These are phyloP conservation scores for Populus hybrid DNA, from an alignment of 441 rosid species.

Conservation along the genomic window DNA sequence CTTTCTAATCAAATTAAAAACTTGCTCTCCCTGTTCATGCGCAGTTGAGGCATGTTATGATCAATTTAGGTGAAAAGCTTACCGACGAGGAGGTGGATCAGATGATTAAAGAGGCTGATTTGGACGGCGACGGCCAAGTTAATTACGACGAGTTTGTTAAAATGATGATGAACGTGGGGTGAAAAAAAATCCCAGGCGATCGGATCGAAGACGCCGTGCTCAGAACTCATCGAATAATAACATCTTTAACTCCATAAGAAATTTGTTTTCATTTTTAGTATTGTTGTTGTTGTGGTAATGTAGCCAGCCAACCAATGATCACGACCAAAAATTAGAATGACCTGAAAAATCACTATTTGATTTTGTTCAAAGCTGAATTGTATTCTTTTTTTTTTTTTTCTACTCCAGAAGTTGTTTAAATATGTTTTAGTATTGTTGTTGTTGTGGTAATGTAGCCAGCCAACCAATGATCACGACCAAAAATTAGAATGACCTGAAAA, in stretches of 20 bases:
- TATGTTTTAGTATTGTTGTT: too few relatives aligned
- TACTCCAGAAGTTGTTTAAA: too few relatives aligned
- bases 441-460: too few relatives aligned
- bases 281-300: background rate
- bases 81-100: slow-evolving; percentile 80
- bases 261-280: background rate
- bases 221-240: background rate
- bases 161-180: slow-evolving; percentile 60
- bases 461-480: too few relatives aligned
- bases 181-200: background rate
- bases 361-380: too few relatives aligned
- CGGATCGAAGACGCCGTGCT: background rate
- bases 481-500: too few relatives aligned
- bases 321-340: too few relatives aligned
- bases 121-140: slow-evolving; percentile 96
- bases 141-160: slow-evolving; percentile 85
- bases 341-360: too few relatives aligned
- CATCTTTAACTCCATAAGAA: too few relatives aligned
- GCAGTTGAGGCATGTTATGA: slow-evolving; percentile 93
- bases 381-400: too few relatives aligned
- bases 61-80: slow-evolving; percentile 84
- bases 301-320: too few relatives aligned
- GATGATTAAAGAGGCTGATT: slow-evolving; percentile 91
- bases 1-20: background rate
- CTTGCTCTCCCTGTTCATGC: background rate